Base-by-base conservation (phyloP, 345 rosid species). In the Boechera stricta region DNA sequence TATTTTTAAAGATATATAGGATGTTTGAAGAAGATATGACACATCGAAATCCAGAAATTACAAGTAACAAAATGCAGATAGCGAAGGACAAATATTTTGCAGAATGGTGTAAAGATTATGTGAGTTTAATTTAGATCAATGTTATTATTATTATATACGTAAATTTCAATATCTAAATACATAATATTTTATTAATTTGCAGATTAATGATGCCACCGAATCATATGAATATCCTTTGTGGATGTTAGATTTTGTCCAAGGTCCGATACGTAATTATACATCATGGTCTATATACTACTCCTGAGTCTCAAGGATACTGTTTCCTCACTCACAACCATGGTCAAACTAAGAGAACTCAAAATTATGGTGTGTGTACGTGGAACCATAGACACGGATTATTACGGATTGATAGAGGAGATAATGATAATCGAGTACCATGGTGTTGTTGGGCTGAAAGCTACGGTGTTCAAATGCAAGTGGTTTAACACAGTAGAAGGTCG, bases 21-120 rank as follows among this genome's bases (percentile, higher is more conserved):
- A 26, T 65, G 42, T 48, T 65, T n/a, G 56, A 47, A 11, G 47
- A 51, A 32, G 35, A 33, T 33, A 67, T 51, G 47, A 51, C 4
- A 3, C 4, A 65, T 2, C 6, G 1, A 21, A 21, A 21, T 21
- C 10, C 28, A 1, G 1, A 10, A 3, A 65, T 65, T 11, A 41
- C 49, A 24, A 41, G 3, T 21, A 28, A 3, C 10, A 29, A 9
- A 4, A 2, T 60, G 4, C 4, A 35, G 7, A 60, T 1, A 33
- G 64, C 15, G 6, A 67, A 67, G 51, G 59, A 67, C 12, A 0
- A 18, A 35, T 7, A 33, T 5, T 32, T 31, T 49, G 47, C 11
- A 0, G 16, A 49, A 10, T 33, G 59, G 56, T 51, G 56, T 33
- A 67, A 51, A 67, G 12, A 49, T 0, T 33, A 32, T 49, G 59